Evolutionary conservation across 345 rosid genomes (phyloP).

Genomic region (rapeseed (Brassica napus)): DNA sequence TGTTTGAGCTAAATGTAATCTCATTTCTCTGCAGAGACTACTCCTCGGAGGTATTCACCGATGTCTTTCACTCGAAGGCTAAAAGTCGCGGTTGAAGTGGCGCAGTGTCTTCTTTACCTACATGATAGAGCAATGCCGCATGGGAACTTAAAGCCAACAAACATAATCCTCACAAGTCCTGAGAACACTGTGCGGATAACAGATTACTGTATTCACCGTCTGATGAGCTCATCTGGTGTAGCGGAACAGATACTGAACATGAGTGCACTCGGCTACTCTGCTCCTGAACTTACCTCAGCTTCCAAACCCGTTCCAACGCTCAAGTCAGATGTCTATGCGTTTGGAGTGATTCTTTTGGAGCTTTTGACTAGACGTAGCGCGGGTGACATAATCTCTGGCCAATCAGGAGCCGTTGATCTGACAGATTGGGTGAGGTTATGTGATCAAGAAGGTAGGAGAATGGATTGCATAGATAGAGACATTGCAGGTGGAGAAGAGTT

Average conservation of each 20-base stretch:
- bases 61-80: constrained; percentile 79
- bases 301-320: constrained; percentile 67
- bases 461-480: constrained; percentile 92
- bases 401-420: constrained; percentile 88
- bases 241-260: constrained; percentile 85
- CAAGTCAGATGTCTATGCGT: constrained; percentile 80
- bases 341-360: constrained; percentile 94
- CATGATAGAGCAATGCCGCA: constrained; percentile 84
- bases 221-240: constrained; percentile 80
- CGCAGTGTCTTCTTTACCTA: constrained; percentile 67
- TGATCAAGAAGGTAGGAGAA: constrained; percentile 82
- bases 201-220: constrained; percentile 82
- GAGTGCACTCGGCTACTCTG: constrained; percentile 93
- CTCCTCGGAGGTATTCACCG: constrained; percentile 84
- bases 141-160: constrained; percentile 87
- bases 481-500: constrained; percentile 81
- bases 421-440: constrained; percentile 86
- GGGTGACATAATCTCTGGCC: constrained; percentile 92
- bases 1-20: neutral
- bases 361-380: constrained; percentile 87
- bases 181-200: constrained; percentile 55
- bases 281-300: constrained; percentile 76
- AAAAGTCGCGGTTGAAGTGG: constrained; percentile 76
- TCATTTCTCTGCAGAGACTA: constrained; percentile 59
- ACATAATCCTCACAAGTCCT: constrained; percentile 65